Evolutionary conservation across 164 flowering plant genomes (phyloP), one percentile per base, ranked within the genome.

Genomic region (Dillenia suffruticosa): DNA sequence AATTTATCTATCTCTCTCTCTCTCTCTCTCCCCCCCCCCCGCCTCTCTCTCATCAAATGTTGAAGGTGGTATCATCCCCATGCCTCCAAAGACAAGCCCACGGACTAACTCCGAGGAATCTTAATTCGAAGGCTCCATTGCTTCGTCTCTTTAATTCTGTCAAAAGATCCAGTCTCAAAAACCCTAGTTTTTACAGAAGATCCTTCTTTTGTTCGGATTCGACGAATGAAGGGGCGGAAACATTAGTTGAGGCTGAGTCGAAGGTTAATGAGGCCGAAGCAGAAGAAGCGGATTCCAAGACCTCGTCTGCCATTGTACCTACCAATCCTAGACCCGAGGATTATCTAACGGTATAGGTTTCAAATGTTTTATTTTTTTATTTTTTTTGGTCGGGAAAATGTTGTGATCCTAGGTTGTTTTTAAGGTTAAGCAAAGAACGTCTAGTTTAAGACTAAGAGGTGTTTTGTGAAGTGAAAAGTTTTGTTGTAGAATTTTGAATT

Each of bases 271-370:
- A n/a, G 48, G 57, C 61, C 12, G 66, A 52, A 10, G 61, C 61
- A 9, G 58, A 76, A 46, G 92, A 69, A 40, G 68, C 72, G 5
- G 90, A 82, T 7, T 50, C 81, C 4, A 84, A 78, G 61, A 51
- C 77, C 7, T 81, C 93, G 0, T 76, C 87, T 0, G 97, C 97
- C 3, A 86, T 91, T 3, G 85, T 91, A 14, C 72, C 95, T 0
- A 81, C 88, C 2, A 77, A 75, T 61, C 88, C 91, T 9, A 75
- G 77, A 44, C 92, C 87, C 0, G 97, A 94, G 58, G 98, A 94
- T 71, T 90, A 76, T 68, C 68, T 81, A n/a, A 78, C 86, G 83
- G 98, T 92, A 32, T 60, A 44, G 76, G 13, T 59, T 9, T 24
- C 12, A 10, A 14, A 15, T 24, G 50, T n/a, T 49, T 59, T 9